Percentiles rank a stretch among this genome's conserved stretches.
phyloP scores from a whole-genome alignment of 1,139 yeast species.

The Taphrina wiesneri region DNA sequence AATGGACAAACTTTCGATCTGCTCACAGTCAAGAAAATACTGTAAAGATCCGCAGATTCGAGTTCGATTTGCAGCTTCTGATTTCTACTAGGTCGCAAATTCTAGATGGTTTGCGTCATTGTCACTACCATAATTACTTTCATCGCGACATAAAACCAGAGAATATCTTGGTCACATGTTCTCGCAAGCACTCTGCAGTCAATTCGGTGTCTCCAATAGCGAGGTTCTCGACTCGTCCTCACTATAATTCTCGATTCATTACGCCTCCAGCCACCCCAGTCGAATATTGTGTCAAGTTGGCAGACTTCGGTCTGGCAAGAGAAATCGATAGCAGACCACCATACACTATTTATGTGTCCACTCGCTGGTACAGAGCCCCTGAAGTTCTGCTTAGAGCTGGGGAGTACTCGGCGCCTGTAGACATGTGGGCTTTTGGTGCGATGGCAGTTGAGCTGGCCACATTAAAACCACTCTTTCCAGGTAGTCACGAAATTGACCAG shows the following conservation, averaged over 20 bases:
- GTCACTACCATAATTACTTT: conserved; percentile 70
- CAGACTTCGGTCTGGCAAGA: conserved; percentile 90
- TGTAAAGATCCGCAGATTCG: conserved; percentile 42
- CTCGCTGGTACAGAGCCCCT: conserved; percentile 96
- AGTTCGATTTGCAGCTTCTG: not conserved
- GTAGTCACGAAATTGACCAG: conserved; percentile 75
- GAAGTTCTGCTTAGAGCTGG: conserved; percentile 74
- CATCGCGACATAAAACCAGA: conserved; percentile 95
- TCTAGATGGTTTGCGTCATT: conserved; percentile 74
- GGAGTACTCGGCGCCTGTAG: conserved; percentile 72
- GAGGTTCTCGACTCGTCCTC: not conserved
- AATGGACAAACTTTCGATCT: conserved; percentile 56
- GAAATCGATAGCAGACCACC: conserved; percentile 56
- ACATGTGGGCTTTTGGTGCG: conserved; percentile 92
- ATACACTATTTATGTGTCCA: conserved; percentile 76
- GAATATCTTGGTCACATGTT: conserved; percentile 63
- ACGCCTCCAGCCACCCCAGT: conserved; percentile 44
- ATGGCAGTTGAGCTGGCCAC: conserved; percentile 80
- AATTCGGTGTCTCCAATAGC: not conserved
- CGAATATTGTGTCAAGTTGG: conserved; percentile 62
- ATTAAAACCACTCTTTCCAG: conserved; percentile 80
- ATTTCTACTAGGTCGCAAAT: conserved; percentile 54
- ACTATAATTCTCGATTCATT: not conserved
- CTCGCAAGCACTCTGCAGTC: not conserved
- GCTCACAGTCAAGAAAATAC: conserved; percentile 62